Base-by-base conservation (phyloP, 2,329 filamentous ascomycete genomes). In the Orbilia brochopaga region DNA sequence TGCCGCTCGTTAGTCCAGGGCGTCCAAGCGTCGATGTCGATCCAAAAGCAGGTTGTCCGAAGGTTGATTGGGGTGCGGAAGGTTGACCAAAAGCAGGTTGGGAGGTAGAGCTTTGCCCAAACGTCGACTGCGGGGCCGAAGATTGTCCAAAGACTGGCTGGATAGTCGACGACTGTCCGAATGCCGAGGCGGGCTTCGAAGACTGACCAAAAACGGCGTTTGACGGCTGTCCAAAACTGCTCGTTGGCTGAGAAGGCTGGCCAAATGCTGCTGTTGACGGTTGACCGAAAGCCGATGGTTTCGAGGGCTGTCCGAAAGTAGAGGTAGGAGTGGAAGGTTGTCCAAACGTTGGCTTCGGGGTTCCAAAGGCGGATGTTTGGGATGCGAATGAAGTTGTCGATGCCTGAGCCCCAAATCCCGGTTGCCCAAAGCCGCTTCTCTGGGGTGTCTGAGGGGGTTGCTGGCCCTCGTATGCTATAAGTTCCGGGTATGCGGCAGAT, bases 401-500 rank as follows among this genome's bases (percentile, higher is more conserved):
- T 74, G 75, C 53, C 50, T 64, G 66, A 57, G 48, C 44, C 44
- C 56, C 70, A 24, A 67, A 74, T 53, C 63, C 54, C 50, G 23
- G 24, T 51, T 69, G 75, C 50, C 79, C 58, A 42, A 75, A 66
- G 56, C 74, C 64, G n/a, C 52, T 52, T 51, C 73, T 62, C 78
- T 72, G 73, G 66, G 30, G 76, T 8, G 52, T 74, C 53, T 73
- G 74, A 19, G 44, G 65, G 6, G 67, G 74, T 30, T 67, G 73
- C 24, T 67, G 75, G 59, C 19, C 77, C 54, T 15, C 77, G 32
- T 81, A 81, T 50, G 80, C 81, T 44, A 83, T 81, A 74, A 97
- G 82, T 2, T 89, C 90, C 44, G 88, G 85, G 78, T 92, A 97
- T 0, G 86, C 85, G 5, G 57, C 69, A 4, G 69, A 58, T 40